Evolutionary conservation across 768 basidiomycete species (phyloP).

Genomic region (Lactifluus rugatus): DNA sequence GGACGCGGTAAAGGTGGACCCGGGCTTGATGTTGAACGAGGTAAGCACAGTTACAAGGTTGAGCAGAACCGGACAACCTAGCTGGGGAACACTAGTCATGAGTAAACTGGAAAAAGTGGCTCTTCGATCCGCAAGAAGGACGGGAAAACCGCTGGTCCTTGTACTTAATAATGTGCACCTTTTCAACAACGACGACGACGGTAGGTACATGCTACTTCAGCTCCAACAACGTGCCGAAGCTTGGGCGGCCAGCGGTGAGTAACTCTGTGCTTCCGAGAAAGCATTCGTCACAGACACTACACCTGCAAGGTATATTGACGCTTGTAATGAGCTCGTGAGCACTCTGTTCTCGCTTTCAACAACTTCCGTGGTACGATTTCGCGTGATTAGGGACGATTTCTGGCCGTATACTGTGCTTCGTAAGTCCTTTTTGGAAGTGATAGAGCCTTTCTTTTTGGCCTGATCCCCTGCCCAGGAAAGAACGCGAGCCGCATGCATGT

Average conservation of each 20-base stretch:
- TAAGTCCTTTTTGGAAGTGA: slow-evolving; percentile 25
- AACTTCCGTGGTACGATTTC: background rate
- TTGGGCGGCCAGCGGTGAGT: slow-evolving; percentile 71
- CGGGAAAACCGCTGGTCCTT: slow-evolving; percentile 63
- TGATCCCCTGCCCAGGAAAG: slow-evolving; percentile 38
- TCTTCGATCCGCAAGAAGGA: slow-evolving; percentile 44
- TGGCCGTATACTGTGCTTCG: slow-evolving; percentile 68
- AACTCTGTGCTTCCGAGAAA: background rate
- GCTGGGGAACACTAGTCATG: slow-evolving; percentile 36
- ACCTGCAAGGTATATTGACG: slow-evolving; percentile 52
- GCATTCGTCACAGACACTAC: slow-evolving; percentile 10
- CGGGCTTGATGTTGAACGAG: slow-evolving; percentile 72
- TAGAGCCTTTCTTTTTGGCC: background rate
- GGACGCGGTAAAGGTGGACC: slow-evolving; percentile 41
- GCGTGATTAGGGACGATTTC: slow-evolving; percentile 58
- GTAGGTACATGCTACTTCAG: slow-evolving; percentile 70
- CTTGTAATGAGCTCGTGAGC: slow-evolving; percentile 71
- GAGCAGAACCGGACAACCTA: background rate
- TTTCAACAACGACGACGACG: slow-evolving; percentile 69
- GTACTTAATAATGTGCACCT: slow-evolving; percentile 74
- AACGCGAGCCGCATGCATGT: slow-evolving; percentile 69
- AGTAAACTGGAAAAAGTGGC: slow-evolving; percentile 86
- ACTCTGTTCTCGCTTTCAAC: background rate
- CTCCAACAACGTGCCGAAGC: slow-evolving; percentile 79
- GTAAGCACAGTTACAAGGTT: slow-evolving; percentile 26